A percentile compares a stretch with the other conserved stretches of the same genome.
Evolutionary conservation across 192 early-diverging fungal species (phyloP).

Genomic region (Anaeromyces robustus): DNA sequence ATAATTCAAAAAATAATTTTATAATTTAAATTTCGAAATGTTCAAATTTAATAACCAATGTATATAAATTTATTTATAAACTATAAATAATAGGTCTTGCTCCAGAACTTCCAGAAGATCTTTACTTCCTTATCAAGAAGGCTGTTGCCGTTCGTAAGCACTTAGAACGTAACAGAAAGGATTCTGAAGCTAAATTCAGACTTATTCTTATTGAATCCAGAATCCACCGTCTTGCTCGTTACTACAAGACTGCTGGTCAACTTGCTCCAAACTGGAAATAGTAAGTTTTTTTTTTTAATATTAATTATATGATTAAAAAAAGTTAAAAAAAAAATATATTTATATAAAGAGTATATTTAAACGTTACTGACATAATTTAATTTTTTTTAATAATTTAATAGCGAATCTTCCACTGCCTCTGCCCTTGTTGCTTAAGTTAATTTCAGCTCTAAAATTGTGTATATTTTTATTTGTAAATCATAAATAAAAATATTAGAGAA

Average conservation of each 20-base stretch:
- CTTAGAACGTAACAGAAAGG: slow-evolving; percentile 97
- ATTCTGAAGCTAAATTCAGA: slow-evolving; percentile 96
- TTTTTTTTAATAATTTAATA: background rate
- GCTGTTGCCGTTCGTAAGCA: slow-evolving; percentile 98
- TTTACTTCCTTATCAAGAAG: slow-evolving; percentile 99
- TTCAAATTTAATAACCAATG: too few species aligned
- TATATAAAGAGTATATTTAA: too few species aligned
- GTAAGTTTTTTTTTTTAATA: too few species aligned
- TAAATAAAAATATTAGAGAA: background rate
- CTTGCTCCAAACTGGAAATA: slow-evolving; percentile 88
- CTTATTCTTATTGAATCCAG: slow-evolving; percentile 95
- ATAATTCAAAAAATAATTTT: too few species aligned
- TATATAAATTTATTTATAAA: background rate
- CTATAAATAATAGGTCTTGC: slow-evolving; percentile 30
- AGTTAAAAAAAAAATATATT: too few species aligned
- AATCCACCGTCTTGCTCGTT: slow-evolving; percentile 94
- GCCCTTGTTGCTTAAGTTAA: slow-evolving; percentile 6
- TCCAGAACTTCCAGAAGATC: slow-evolving; percentile 94
- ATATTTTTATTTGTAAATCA: background rate
- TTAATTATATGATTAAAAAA: too few species aligned
- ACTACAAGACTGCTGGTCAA: slow-evolving; percentile 96
- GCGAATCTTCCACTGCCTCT: slow-evolving; percentile 7
- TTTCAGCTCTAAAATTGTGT: background rate
- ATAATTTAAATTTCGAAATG: too few species aligned
- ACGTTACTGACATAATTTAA: background rate